These are phyloP conservation scores for Urtica urens DNA, from an alignment of 306 rosid genomes.

Conservation along the genomic window DNA sequence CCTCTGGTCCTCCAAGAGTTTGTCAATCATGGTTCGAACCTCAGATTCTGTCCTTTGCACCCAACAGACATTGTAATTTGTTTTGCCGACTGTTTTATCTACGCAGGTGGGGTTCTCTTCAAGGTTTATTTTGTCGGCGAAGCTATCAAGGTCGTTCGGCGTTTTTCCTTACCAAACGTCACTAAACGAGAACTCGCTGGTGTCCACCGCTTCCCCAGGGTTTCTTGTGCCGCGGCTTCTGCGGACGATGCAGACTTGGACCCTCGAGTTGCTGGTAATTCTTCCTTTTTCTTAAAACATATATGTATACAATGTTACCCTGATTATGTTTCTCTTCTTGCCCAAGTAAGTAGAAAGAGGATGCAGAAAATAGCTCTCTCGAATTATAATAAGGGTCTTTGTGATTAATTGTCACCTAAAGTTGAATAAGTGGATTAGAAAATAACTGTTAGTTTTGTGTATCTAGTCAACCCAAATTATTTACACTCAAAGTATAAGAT, in stretches of 20 bases:
- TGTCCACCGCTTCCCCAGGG: conserved; percentile 65
- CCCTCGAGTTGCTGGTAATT: conserved; percentile 69
- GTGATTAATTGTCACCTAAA: too few species aligned
- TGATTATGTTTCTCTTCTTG: not conserved
- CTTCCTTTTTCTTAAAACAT: conserved; percentile 3
- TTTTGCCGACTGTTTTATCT: conserved; percentile 8
- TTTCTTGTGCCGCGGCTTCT: conserved; percentile 92
- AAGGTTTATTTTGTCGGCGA: conserved; percentile 90
- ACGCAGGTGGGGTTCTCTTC: conserved; percentile 79
- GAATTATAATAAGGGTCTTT: too few species aligned
- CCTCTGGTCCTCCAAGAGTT: conserved; percentile 92
- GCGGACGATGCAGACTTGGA: conserved; percentile 95
- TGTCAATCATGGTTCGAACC: conserved; percentile 71
- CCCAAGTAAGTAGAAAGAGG: too few species aligned
- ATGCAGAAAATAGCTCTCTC: too few species aligned
- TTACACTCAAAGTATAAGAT: too few species aligned
- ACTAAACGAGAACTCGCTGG: conserved; percentile 66
- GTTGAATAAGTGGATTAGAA: too few species aligned
- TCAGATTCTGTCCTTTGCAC: not conserved
- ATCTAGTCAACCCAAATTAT: too few species aligned
- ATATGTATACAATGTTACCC: too few species aligned
- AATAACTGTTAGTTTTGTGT: too few species aligned
- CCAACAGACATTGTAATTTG: not conserved
- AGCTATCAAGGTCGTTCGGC: conserved; percentile 84
- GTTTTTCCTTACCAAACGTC: conserved; percentile 85